A percentile compares a stretch with the other conserved stretches of the same genome.
Conservation (phyloP, 2,329 filamentous ascomycete species). For the Coniochaeta ligniaria region DNA sequence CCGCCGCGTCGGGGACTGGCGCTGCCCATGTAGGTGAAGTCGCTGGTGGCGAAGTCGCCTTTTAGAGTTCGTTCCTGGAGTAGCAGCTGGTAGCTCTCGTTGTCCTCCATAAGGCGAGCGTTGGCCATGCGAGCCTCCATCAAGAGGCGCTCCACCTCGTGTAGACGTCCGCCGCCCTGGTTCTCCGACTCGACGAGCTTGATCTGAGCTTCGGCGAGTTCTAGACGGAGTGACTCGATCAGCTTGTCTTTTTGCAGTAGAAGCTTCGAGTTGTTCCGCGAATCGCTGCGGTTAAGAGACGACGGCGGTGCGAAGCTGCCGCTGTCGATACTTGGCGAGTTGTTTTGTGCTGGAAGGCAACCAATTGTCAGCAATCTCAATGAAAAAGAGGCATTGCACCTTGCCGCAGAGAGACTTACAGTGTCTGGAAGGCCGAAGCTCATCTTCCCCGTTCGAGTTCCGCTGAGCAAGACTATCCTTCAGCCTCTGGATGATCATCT, state of each 20-base stretch:
- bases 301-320: conserved; percentile 82
- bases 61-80: conserved; percentile 93
- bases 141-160: conserved; percentile 83
- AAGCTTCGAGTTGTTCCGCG: conserved; percentile 80
- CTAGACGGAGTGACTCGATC: conserved; percentile 85
- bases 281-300: conserved; percentile 80
- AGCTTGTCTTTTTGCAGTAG: conserved; percentile 93
- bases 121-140: conserved; percentile 95
- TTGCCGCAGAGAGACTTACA: conserved; percentile 32
- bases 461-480: conserved; percentile 84
- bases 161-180: conserved; percentile 76
- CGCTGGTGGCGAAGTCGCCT: conserved; percentile 79
- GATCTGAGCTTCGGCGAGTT: conserved; percentile 91
- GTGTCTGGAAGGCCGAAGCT: conserved; percentile 50
- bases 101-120: conserved; percentile 93
- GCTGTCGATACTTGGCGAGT: conserved; percentile 62
- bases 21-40: conserved; percentile 63
- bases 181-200: conserved; percentile 94
- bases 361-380: neutral
- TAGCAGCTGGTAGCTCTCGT: conserved; percentile 94
- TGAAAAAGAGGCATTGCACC: neutral
- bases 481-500: conserved; percentile 79
- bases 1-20: conserved; percentile 16
- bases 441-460: conserved; percentile 48
- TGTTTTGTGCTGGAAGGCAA: conserved; percentile 32